phyloP scores from a whole-genome alignment of 352 stramenopile genomes.

The Pythium aristosporum region DNA sequence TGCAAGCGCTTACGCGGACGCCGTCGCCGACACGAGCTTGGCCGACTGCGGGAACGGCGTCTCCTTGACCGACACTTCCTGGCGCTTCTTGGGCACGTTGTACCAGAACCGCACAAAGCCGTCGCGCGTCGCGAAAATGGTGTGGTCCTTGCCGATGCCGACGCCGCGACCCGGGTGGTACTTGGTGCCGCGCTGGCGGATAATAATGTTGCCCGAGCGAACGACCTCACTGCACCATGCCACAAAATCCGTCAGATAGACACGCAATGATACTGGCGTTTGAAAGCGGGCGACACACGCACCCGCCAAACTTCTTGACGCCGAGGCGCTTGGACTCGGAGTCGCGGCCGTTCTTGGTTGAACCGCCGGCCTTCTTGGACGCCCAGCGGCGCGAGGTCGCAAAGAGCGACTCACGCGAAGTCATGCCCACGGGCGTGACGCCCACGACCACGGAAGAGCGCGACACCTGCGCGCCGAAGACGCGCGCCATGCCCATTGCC shows the following conservation, averaged over 20 bases:
- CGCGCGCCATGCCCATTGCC: slow-evolving; percentile 70
- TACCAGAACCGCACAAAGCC: slow-evolving; percentile 92
- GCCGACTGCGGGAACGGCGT: slow-evolving; percentile 52
- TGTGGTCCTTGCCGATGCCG: slow-evolving; percentile 93
- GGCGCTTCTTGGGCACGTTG: slow-evolving; percentile 80
- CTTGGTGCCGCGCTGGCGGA: slow-evolving; percentile 96
- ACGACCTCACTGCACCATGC: slow-evolving; percentile 62
- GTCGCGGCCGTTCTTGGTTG: slow-evolving; percentile 97
- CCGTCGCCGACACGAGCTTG: slow-evolving; percentile 14
- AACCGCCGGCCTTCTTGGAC: slow-evolving; percentile 96
- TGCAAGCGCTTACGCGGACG: slow-evolving; percentile 18
- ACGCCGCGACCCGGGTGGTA: slow-evolving; percentile 94
- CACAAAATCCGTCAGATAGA: background rate
- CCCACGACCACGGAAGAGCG: slow-evolving; percentile 11
- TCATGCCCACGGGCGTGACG: slow-evolving; percentile 23
- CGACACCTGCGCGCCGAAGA: slow-evolving; percentile 45
- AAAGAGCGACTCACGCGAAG: slow-evolving; percentile 43
- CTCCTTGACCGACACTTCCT: slow-evolving; percentile 85
- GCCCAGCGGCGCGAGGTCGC: slow-evolving; percentile 71
- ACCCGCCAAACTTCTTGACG: slow-evolving; percentile 97
- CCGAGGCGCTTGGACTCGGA: slow-evolving; percentile 95
- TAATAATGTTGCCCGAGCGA: slow-evolving; percentile 96
- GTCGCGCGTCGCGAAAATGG: slow-evolving; percentile 87
- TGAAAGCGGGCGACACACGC: slow-evolving; percentile 7
- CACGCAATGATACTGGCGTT: background rate